These are phyloP conservation scores for Cyberlindnera mycetangii DNA, from an alignment of 805 yeast species.

Conservation along the genomic window DNA sequence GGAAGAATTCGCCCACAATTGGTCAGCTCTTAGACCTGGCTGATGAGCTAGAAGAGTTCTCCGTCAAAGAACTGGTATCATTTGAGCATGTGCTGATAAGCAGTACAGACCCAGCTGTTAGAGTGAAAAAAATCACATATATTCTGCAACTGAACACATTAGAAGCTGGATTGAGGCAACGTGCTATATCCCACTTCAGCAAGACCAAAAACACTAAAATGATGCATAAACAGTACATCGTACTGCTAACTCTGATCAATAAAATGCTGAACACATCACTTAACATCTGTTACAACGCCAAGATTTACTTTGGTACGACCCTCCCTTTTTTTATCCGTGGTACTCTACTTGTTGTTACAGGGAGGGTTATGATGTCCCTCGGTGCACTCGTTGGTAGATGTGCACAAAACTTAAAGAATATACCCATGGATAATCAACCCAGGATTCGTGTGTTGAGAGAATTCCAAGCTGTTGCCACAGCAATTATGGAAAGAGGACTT, in stretches of 20 bases:
- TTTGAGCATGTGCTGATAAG: conserved; percentile 15
- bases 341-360: background rate
- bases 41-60: conserved; percentile 32
- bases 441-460: background rate
- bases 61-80: conserved; percentile 25
- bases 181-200: conserved; percentile 40
- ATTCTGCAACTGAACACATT: conserved; percentile 29
- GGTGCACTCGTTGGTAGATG: conserved; percentile 2
- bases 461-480: background rate
- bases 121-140: conserved; percentile 23
- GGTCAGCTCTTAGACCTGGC: conserved; percentile 32
- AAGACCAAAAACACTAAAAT: conserved; percentile 25
- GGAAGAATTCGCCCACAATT: conserved; percentile 34
- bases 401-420: conserved; percentile 1
- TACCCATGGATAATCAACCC: background rate
- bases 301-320: conserved; percentile 30
- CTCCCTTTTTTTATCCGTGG: conserved; percentile 7
- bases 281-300: conserved; percentile 33
- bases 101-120: conserved; percentile 10
- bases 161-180: conserved; percentile 32
- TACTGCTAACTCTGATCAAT: conserved; percentile 24
- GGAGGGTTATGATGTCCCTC: background rate
- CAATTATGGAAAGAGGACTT: conserved; percentile 1
- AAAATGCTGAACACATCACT: conserved; percentile 33
- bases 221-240: conserved; percentile 34